A percentile compares a stretch with the other conserved stretches of the same genome.
phyloP scores from a whole-genome alignment of 1,139 yeast genomes.

The Meyerozyma smithsonii region DNA sequence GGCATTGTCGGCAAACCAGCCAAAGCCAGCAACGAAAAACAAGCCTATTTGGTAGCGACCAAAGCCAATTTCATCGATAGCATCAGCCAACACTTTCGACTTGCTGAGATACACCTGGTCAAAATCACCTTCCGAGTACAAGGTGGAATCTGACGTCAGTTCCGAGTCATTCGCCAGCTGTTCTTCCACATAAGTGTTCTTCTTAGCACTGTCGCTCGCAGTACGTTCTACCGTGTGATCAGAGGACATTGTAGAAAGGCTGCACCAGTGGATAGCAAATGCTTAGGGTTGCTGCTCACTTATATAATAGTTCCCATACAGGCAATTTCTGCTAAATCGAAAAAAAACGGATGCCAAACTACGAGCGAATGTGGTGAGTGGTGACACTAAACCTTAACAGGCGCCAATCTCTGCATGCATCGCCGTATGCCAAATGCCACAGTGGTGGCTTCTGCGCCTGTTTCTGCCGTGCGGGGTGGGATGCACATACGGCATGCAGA shows the following conservation, averaged over 20 bases:
- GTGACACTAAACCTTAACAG: too few species aligned
- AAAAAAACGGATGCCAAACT: too few species aligned
- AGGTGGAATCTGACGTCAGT: conserved; percentile 3
- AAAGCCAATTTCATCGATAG: conserved; percentile 39
- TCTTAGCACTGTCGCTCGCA: background rate
- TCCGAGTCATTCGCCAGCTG: background rate
- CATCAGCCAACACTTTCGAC: conserved; percentile 27
- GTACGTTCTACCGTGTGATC: background rate
- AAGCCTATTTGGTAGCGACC: conserved; percentile 39
- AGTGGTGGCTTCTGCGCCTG: too few species aligned
- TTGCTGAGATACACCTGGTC: conserved; percentile 27
- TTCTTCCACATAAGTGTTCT: background rate
- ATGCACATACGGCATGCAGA: too few species aligned
- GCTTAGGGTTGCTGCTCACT: background rate
- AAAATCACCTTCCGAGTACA: conserved; percentile 20
- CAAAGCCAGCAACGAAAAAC: conserved; percentile 41
- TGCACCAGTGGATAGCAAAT: background rate
- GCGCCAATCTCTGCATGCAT: too few species aligned
- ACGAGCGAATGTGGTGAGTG: too few species aligned
- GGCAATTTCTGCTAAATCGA: too few species aligned
- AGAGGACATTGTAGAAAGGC: background rate
- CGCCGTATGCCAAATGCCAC: too few species aligned
- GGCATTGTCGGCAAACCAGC: conserved; percentile 42
- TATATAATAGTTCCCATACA: conserved; percentile 1
- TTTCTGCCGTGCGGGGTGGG: too few species aligned